Percentiles rank a stretch among this genome's conserved stretches.
Evolutionary conservation across 2,329 filamentous ascomycete species (phyloP).

Genomic region (Sporothrix globosa): DNA sequence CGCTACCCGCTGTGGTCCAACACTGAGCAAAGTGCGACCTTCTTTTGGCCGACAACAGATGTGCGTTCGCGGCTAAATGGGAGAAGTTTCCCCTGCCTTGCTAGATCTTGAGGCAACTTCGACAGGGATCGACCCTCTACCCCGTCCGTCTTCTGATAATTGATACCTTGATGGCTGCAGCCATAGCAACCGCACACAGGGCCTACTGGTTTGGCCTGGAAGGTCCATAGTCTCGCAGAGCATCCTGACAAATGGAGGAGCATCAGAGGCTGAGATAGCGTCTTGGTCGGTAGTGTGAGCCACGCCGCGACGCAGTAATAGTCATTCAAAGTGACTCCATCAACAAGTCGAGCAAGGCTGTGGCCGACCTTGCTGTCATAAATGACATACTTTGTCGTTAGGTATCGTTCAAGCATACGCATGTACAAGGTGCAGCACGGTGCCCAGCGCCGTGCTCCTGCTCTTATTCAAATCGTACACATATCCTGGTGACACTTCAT

Average conservation of each 20-base stretch:
- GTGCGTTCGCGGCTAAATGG: conserved; percentile 10
- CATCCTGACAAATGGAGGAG: no score
- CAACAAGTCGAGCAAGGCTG: no score
- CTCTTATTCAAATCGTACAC: background rate
- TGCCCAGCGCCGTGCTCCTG: background rate
- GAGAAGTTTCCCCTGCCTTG: background rate
- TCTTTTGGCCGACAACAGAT: background rate
- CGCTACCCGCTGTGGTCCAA: background rate
- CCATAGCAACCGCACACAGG: background rate
- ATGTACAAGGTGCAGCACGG: background rate
- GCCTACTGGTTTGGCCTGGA: background rate
- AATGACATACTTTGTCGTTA: no score
- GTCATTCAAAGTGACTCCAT: no score
- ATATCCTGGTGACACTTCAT: conserved; percentile 46
- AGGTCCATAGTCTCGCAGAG: background rate
- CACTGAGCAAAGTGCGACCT: background rate
- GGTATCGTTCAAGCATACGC: background rate
- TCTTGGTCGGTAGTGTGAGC: no score
- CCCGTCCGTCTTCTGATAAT: background rate
- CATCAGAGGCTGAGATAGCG: no score
- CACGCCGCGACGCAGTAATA: no score
- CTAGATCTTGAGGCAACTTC: background rate
- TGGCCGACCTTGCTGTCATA: no score
- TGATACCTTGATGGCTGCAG: background rate
- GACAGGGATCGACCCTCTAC: background rate